phyloP scores from a whole-genome alignment of 257 asterid species.

The Solanum gandarillasii region DNA sequence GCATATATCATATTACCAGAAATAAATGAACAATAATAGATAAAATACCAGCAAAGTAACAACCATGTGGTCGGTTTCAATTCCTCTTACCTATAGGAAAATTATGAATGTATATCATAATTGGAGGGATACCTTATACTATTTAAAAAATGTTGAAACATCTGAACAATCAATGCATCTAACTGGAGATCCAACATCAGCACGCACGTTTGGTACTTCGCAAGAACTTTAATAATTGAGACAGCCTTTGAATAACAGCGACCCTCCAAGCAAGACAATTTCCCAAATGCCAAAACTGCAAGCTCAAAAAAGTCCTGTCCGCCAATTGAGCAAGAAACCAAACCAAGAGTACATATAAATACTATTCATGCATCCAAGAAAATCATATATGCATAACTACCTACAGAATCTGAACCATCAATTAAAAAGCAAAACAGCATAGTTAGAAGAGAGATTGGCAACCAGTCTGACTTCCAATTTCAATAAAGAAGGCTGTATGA shows the following conservation, averaged over 20 bases:
- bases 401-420: background rate
- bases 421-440: background rate
- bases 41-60: background rate
- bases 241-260: slow-evolving; percentile 8
- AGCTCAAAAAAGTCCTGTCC: slow-evolving; percentile 7
- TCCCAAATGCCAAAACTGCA: background rate
- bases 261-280: background rate
- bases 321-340: background rate
- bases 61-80: background rate
- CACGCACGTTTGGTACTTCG: background rate
- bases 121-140: background rate
- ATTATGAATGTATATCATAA: background rate
- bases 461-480: background rate
- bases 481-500: background rate
- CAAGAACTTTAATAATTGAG: background rate
- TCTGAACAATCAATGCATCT: slow-evolving; percentile 1
- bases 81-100: background rate
- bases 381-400: background rate
- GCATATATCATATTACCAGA: background rate
- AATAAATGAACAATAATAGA: background rate
- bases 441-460: background rate
- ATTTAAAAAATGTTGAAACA: slow-evolving; percentile 6
- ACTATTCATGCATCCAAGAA: background rate
- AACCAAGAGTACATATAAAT: background rate
- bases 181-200: slow-evolving; percentile 7